Conservation (phyloP, 768 basidiomycete genomes). For the Pluteus cervinus region DNA sequence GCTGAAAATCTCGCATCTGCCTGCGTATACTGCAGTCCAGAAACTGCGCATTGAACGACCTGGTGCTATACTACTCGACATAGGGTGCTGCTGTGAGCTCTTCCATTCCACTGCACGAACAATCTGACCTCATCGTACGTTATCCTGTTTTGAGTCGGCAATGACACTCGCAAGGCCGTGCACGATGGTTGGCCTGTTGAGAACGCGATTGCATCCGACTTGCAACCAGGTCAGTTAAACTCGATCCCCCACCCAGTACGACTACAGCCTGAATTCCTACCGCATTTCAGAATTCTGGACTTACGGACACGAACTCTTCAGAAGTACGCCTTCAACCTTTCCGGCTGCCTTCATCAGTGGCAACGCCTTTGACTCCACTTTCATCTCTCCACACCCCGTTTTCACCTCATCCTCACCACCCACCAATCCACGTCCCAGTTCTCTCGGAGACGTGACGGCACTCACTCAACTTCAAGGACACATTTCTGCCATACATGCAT, state of each 20-base stretch:
- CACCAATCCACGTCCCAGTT: constrained; percentile 6
- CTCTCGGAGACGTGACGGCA: constrained; percentile 13
- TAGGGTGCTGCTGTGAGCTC: constrained; percentile 38
- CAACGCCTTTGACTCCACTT: constrained; percentile 40
- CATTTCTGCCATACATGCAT: constrained; percentile 39
- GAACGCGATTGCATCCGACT: constrained; percentile 30
- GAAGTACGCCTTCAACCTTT: constrained; percentile 42
- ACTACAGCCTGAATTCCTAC: too few species aligned
- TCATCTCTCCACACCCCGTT: constrained; percentile 27
- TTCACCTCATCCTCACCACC: constrained; percentile 8
- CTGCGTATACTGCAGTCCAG: constrained; percentile 25
- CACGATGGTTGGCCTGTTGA: constrained; percentile 32
- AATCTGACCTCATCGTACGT: neutral
- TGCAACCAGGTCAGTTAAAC: constrained; percentile 29
- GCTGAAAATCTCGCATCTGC: constrained; percentile 28
- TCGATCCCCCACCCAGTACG: too few species aligned
- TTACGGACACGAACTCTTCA: constrained; percentile 56
- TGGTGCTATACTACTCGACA: constrained; percentile 31
- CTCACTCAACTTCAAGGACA: constrained; percentile 31
- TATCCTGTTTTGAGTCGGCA: constrained; percentile 27
- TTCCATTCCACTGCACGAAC: neutral
- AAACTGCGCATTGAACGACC: constrained; percentile 17
- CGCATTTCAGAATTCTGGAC: constrained; percentile 64
- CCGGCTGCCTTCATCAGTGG: constrained; percentile 51
- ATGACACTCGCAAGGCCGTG: constrained; percentile 31